A percentile compares a stretch with the other conserved stretches of the same genome.
Evolutionary conservation across 306 rosid species (phyloP).

Genomic region (Rosa rugosa): DNA sequence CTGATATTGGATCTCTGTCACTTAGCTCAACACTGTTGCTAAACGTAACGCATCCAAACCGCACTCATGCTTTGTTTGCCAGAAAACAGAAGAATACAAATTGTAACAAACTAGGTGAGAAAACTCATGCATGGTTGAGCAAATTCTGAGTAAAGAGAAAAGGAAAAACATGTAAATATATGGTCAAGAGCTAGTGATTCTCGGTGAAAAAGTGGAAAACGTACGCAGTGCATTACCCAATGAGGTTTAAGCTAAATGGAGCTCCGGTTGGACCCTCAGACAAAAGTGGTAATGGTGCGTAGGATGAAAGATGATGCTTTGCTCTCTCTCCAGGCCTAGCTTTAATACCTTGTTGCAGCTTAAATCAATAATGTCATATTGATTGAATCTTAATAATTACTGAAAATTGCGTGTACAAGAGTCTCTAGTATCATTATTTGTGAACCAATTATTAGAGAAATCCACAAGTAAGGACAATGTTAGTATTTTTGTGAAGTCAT

Average conservation of each 20-base stretch:
- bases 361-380: not conserved
- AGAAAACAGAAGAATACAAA: not conserved
- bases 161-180: not conserved
- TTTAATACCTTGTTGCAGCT: not conserved
- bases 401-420: not conserved
- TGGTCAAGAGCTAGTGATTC: too few species aligned
- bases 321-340: not conserved
- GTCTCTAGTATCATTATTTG: not conserved
- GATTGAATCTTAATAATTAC: not conserved
- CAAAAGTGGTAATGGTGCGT: slow-evolving; percentile 10
- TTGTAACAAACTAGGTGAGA: slow-evolving; percentile 6
- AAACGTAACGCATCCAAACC: slow-evolving; percentile 16
- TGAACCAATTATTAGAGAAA: not conserved
- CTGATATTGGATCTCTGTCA: not conserved
- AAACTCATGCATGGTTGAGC: not conserved
- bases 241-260: slow-evolving; percentile 5
- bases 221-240: slow-evolving; percentile 8
- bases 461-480: not conserved
- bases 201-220: not conserved
- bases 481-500: too few species aligned
- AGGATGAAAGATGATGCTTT: slow-evolving; percentile 8
- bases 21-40: not conserved
- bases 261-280: slow-evolving; percentile 2
- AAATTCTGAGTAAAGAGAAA: not conserved
- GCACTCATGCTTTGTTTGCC: slow-evolving; percentile 8